Evolutionary conservation across 257 asterid genomes (phyloP).

Genomic region (Rehmannia glutinosa): DNA sequence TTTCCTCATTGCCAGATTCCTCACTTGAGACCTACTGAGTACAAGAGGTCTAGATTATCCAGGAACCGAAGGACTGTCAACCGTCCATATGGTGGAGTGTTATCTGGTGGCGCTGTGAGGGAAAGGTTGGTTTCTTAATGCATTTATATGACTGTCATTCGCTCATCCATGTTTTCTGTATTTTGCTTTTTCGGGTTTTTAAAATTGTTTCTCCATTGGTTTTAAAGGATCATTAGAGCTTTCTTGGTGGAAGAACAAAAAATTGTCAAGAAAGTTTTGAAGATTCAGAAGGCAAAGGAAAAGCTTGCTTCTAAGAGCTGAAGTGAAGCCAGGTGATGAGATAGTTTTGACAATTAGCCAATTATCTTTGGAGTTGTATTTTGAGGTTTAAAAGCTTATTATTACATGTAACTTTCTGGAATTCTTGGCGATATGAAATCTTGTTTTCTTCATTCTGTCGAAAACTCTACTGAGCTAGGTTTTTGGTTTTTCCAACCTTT

Average conservation of each 20-base stretch:
- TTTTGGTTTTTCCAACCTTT: too few relatives aligned
- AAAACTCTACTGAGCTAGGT: background rate
- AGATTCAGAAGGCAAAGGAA: constrained; percentile 79
- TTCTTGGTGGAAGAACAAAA: constrained; percentile 75
- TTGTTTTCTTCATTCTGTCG: background rate
- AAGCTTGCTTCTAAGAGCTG: constrained; percentile 48
- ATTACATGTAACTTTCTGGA: background rate
- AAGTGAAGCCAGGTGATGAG: background rate
- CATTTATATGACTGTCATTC: background rate
- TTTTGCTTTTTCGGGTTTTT: background rate
- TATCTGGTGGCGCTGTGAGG: constrained; percentile 73
- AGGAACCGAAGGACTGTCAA: constrained; percentile 71
- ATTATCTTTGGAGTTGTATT: too few relatives aligned
- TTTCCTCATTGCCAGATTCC: constrained; percentile 44
- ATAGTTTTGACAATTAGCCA: too few relatives aligned
- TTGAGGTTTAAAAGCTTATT: constrained; percentile 6
- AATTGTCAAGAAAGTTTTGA: constrained; percentile 82
- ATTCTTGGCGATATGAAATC: background rate
- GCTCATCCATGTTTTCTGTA: background rate
- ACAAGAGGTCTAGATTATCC: constrained; percentile 69
- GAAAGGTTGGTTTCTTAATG: constrained; percentile 45
- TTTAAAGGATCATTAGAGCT: constrained; percentile 64
- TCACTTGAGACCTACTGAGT: constrained; percentile 77
- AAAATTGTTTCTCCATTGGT: background rate
- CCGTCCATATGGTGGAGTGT: constrained; percentile 78